Evolutionary conservation across 306 rosid species (phyloP), one percentile per base, ranked within the genome.

Genomic region (Glycine tomentella): DNA sequence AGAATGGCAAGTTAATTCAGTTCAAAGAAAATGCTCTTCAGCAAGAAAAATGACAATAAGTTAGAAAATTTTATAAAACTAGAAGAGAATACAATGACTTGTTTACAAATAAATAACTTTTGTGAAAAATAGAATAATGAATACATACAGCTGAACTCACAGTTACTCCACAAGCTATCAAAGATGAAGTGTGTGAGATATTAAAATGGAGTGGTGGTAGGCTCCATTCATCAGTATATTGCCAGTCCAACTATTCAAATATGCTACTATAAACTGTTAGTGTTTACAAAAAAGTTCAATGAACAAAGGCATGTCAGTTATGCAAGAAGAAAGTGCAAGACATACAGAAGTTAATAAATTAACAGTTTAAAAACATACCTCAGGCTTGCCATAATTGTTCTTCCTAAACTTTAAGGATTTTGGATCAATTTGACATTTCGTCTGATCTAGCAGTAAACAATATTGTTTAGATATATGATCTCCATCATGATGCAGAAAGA

Each of bases 131-230:
- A 67, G 42, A 74, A 84, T 79, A 87, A 65, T 58, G 48, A 67
- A 81, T 74, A 85, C 99, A 83, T 89, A 93, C 93, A 0, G 86
- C 87, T 14, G 91, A 90, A 76, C 90, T 86, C 67, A 78, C 55
- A 44, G 98, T 84, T 73, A 95, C 92, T 82, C 99, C 99, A 84
- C 98, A 93, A 72, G 94, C 99, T 76, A 95, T 89, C 89, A 93
- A 78, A 55, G 95, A 90, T 74, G 97, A 87, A 77, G 96, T 90
- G 83, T 93, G 98, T 5, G 99, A 91, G 80, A 93, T 86, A 87
- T 95, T 95, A 90, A 95, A 95, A 78, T 91, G 99, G 89, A 95
- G 87, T 2, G 90, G 91, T 38, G 95, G 94, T 75, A 84, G 89
- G 53, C 82, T 80, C 90, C 85, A 79, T 75, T 89, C 88, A 74